These are phyloP conservation scores for Vairimorpha ceranae DNA, from an alignment of 371 early-diverging fungal species.

Conservation along the genomic window DNA sequence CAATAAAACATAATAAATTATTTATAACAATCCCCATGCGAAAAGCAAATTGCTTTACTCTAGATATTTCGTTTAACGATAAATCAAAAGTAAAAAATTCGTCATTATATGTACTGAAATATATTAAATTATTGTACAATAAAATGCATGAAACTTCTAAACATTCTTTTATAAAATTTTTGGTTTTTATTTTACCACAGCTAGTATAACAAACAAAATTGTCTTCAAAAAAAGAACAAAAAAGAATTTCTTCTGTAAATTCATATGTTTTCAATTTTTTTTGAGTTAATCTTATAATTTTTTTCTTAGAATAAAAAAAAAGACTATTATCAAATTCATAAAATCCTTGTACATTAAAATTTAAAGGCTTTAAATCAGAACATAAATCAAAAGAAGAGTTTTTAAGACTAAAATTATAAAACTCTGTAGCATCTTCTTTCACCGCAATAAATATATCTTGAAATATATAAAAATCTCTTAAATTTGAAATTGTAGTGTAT, in stretches of 20 bases:
- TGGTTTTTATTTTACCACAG: background rate
- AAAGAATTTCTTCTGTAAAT: background rate
- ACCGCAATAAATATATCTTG: background rate
- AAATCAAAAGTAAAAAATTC: background rate
- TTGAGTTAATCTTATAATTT: background rate
- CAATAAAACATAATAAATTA: background rate
- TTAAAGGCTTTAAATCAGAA: background rate
- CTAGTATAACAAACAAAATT: background rate
- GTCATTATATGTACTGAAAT: background rate
- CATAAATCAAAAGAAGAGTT: background rate
- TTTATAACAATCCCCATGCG: background rate
- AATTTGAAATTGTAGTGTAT: background rate
- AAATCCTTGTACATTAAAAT: background rate
- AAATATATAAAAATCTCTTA: background rate
- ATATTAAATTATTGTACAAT: background rate
- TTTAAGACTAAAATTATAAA: background rate
- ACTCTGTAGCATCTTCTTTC: background rate
- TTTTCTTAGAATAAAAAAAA: background rate
- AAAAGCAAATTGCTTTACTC: background rate
- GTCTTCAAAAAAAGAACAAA: background rate
- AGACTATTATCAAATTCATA: slow-evolving; percentile 1
- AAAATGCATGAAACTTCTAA: background rate
- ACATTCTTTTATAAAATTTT: background rate
- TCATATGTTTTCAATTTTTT: background rate
- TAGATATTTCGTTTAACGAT: background rate